Evolutionary conservation across 75 land plant genomes (phyloP).

Genomic region (Cunninghamia lanceolata): DNA sequence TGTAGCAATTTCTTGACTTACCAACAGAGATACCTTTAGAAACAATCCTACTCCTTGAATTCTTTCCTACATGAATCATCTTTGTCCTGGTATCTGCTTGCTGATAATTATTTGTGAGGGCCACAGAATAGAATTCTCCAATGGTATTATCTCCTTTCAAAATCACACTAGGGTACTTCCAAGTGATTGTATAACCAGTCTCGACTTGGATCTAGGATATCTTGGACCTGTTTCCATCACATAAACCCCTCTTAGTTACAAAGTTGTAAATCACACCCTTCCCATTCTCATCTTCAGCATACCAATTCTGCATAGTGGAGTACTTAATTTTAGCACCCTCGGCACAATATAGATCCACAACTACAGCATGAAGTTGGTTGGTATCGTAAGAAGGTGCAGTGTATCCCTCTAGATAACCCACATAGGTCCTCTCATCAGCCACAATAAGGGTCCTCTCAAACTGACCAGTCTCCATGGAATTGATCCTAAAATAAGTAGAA

Average conservation of each 20-base stretch:
- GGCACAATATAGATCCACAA: conserved; percentile 90
- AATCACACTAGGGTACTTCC: conserved; percentile 98
- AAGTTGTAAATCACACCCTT: conserved; percentile 89
- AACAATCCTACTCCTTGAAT: too few species aligned
- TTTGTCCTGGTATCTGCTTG: too few species aligned
- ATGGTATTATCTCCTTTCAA: conserved; percentile 79
- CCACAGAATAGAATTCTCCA: conserved; percentile 97
- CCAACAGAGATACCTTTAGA: conserved; percentile 98
- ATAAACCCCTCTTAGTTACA: too few species aligned
- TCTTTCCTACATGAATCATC: too few species aligned
- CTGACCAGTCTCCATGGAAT: conserved; percentile 90
- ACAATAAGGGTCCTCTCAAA: conserved; percentile 96
- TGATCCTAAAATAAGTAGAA: conserved; percentile 92
- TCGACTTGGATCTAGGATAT: conserved; percentile 99
- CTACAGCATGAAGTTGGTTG: too few species aligned
- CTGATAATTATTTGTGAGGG: too few species aligned
- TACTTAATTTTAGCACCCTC: conserved; percentile 92
- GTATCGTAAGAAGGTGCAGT: conserved; percentile 92
- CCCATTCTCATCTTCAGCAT: conserved; percentile 93
- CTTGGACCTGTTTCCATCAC: too few species aligned
- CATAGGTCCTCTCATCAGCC: conserved; percentile 79
- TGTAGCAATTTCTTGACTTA: conserved; percentile 80
- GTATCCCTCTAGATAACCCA: conserved; percentile 95
- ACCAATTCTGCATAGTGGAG: conserved; percentile 99
- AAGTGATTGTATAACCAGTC: conserved; percentile 97